phyloP scores from a whole-genome alignment of 495 filamentous ascomycete genomes.

The Penicillium turbatum region DNA sequence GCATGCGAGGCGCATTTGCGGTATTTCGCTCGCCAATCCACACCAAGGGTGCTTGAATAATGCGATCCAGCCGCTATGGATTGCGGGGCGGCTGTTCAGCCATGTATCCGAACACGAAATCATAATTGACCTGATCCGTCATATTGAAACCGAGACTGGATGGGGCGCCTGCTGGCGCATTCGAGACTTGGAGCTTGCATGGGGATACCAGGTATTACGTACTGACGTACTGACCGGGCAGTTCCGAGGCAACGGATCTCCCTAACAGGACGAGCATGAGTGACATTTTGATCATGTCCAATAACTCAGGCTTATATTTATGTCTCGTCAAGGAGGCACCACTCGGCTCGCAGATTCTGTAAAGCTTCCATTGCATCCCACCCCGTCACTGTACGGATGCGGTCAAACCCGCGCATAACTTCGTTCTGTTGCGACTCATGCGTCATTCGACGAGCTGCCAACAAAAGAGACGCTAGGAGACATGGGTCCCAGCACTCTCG shows the following conservation, averaged over 20 bases:
- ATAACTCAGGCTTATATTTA: background rate
- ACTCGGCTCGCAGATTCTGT: constrained; percentile 21
- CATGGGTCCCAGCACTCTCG: constrained; percentile 37
- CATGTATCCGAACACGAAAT: constrained; percentile 42
- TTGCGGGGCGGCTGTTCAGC: constrained; percentile 44
- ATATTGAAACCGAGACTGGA: constrained; percentile 42
- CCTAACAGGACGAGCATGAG: constrained; percentile 5
- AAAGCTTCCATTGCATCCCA: constrained; percentile 27
- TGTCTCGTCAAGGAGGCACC: constrained; percentile 27
- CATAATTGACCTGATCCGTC: constrained; percentile 37
- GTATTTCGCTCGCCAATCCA: constrained; percentile 44
- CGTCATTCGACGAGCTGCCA: constrained; percentile 35
- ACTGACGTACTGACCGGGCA: background rate
- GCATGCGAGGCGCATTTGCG: constrained; percentile 48
- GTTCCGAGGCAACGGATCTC: constrained; percentile 8
- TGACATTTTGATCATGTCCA: background rate
- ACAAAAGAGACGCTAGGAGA: constrained; percentile 32
- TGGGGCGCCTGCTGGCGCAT: constrained; percentile 48
- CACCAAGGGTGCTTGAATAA: constrained; percentile 48
- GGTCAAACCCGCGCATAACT: constrained; percentile 26
- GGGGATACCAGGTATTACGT: constrained; percentile 37
- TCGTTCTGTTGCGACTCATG: constrained; percentile 34
- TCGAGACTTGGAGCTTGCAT: constrained; percentile 40
- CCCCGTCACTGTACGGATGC: constrained; percentile 29
- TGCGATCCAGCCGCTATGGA: constrained; percentile 47